Evolutionary conservation across 495 filamentous ascomycete genomes (phyloP), one percentile per base, ranked within the genome.

Genomic region (Ramalina peruviana): DNA sequence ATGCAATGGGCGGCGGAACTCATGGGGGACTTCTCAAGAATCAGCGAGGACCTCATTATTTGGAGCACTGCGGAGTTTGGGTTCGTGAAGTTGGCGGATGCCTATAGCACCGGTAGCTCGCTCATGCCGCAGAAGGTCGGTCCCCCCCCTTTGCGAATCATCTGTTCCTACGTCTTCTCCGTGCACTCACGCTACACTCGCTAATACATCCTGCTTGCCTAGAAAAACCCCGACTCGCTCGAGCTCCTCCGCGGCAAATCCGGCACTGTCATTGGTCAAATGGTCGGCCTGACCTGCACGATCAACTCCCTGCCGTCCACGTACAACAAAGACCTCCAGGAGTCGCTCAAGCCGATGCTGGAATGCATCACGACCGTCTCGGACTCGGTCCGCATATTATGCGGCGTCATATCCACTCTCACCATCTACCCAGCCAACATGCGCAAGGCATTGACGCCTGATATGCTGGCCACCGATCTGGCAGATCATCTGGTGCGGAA

Each of bases 241-340:
- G 90, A 96, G 65, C 77, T 97, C 43, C 72, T 97, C 27, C 76
- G 90, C 5, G 90, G 89, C 16, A 96, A 96, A 71, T 71, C 76
- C 33, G 89, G 89, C 1, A 74, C 88, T 40, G 80, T 81, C 9
- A 90, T 94, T 60, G 88, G 88, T 2, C 81, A 88, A 58, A 88
- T 95, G 82, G 75, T 85, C 7, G 90, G 90, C 33, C 71, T 96
- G 57, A 90, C 87, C 79, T 78, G 75, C 64, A 92, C 82, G 13
- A 79, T 86, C 62, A 96, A 97, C 71, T 84, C 84, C 33, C 73
- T 94, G 19, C 88, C 90, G 2, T 84, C 79, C 21, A 93, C 87
- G 6, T 96, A 95, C 72, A 94, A 96, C 72, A 94, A 95, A 70
- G 86, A 94, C 61, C 71, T 94, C 15, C 90, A 97, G 67, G 90